Base-by-base conservation (phyloP, 1,139 yeast species). In the Blastobotrys indianensis region DNA sequence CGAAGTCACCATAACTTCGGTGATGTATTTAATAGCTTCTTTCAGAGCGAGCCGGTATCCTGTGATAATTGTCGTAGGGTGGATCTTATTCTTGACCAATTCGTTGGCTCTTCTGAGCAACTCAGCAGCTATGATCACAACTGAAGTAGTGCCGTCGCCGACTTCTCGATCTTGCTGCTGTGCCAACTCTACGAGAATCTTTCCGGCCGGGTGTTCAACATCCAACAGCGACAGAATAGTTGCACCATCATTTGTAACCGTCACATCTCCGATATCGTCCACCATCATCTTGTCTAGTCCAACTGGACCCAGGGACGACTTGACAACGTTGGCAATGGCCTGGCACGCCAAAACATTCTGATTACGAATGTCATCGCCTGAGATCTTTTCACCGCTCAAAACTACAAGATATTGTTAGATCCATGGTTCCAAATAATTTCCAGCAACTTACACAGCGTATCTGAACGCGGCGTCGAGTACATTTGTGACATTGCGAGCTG, bases 161-260 rank as follows among this genome's bases (percentile, higher is more conserved):
- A 94, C 96, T 69, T 94, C 98, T 62, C 96, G 80, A 66, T 94
- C 99, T 70, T 94, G 99, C 66, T 94, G 98, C 66, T 92, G 97
- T 2, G 98, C 99, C 62, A 94, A 76, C 63, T 94, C 98, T 41
- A 94, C 98, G 52, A 94, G 74, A 56, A 94, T 92, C 69, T 87
- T 88, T 17, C 98, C 98, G 0, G 98, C 98, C 32, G 99, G 99
- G 65, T 94, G 99, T 68, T 94, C 97, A 45, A 94, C 97, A 64
- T 94, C 98, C 54, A 94, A 74, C 50, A 94, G 70, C 9, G 92
- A 77, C 54, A 94, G 74, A 56, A 94, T 94, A 7, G 98, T 94
- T 47, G 99, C 98, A 54, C 99, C 99, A 66, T 94, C 99, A 64
- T 94, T 94, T 45, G 99, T 94, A 46, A 94, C 97, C 5, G 97